Evolutionary conservation across 129 eudicot species (phyloP), one percentile per base, ranked within the genome.

Genomic region (Tagetes patula): DNA sequence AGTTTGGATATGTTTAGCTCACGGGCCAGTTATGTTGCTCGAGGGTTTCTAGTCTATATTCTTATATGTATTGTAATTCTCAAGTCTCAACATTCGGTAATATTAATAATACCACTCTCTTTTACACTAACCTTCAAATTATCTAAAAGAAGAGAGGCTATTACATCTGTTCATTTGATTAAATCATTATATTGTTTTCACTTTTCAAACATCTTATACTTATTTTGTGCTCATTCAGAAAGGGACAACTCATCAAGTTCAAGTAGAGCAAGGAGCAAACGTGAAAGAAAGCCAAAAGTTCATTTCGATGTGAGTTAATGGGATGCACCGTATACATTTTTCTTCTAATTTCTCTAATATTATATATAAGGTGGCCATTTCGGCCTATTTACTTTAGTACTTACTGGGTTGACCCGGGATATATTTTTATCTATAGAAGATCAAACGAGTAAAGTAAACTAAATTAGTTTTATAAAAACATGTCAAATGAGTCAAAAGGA

Each of bases 301-400:
- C 90, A 80, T 80, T 86, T 86, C 75, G 90, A 86, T 75, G 90
- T 86, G 69, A 86, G 85, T 80, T 63, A 69, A 71, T 5, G 11
- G 33, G 48, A 50, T 78, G n/a, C 73, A 63, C 55, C 27, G 61
- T 40, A 40, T 58, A 14, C 49, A 14, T 4, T 64, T 43, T 46
- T 75, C 13, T 80, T 34, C 43, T 20, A 43, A 30, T 3, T 65
- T 66, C 39, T 27, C 10, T 66, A 1, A 27, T 66, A 27, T 2
- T 27, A 43, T 30, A 20, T 33, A 12, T 1, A 33, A 8, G 31
- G 69, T 40, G 10, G 12, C 32, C 39, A 3, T 64, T 14, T n/a
- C 6, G 36, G 14, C 69, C 69, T 39, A 14, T 6, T n/a, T 40
- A n/a, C 34, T 6, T 20, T 5, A 62, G 8, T 58, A 58, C n/a